phyloP scores from a whole-genome alignment of 305 asterid genomes.

The Salvia sclarea region DNA sequence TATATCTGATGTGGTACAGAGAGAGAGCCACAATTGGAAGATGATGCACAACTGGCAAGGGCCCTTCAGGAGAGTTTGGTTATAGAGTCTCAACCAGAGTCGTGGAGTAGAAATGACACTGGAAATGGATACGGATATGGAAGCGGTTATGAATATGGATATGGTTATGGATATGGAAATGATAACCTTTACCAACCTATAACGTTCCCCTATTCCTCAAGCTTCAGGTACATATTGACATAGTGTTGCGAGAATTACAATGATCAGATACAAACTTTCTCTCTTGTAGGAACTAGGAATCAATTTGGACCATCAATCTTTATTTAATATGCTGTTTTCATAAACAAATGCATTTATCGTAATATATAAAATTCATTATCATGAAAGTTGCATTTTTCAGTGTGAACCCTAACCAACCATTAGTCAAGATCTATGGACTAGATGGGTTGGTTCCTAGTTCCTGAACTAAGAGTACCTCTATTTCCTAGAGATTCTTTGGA shows the following conservation, averaged over 20 bases:
- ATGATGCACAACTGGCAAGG: constrained; percentile 82
- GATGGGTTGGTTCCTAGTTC: no score
- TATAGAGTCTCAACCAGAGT: constrained; percentile 55
- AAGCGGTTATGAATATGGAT: constrained; percentile 31
- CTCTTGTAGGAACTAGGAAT: background rate
- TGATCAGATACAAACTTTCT: background rate
- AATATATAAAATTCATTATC: no score
- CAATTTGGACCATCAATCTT: background rate
- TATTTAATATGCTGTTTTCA: background rate
- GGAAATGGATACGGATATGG: constrained; percentile 39
- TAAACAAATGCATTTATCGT: background rate
- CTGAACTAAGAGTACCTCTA: background rate
- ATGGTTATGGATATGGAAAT: constrained; percentile 33
- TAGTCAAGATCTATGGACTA: no score
- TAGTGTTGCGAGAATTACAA: background rate
- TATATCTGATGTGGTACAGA: constrained; percentile 30
- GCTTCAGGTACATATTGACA: constrained; percentile 42
- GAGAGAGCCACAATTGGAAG: constrained; percentile 53
- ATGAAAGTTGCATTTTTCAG: no score
- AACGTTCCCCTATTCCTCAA: constrained; percentile 40
- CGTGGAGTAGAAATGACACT: constrained; percentile 44
- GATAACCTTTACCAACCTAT: constrained; percentile 51
- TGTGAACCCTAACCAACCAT: no score
- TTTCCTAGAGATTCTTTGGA: background rate
- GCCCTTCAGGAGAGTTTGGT: constrained; percentile 80